Percentiles rank a stretch among this genome's conserved stretches.
Evolutionary conservation across 2,329 filamentous ascomycete species (phyloP).

Genomic region (Lomentospora prolificans): DNA sequence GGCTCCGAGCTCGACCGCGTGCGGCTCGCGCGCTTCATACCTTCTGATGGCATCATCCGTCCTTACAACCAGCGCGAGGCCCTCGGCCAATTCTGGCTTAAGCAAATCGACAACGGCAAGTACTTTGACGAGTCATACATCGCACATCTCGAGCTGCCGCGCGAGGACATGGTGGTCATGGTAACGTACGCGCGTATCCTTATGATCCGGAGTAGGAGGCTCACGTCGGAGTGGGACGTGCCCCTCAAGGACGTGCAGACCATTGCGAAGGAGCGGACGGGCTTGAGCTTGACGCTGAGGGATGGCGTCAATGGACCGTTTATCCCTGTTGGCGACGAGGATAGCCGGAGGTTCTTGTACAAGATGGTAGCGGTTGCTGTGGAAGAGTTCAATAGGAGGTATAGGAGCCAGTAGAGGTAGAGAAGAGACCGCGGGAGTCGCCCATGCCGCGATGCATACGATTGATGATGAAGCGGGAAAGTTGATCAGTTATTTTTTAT

Average conservation of each 20-base stretch:
- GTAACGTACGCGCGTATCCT: constrained; percentile 82
- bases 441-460: not conserved
- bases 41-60: constrained; percentile 83
- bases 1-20: constrained; percentile 89
- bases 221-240: constrained; percentile 92
- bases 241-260: constrained; percentile 93
- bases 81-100: constrained; percentile 95
- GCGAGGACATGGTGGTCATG: constrained; percentile 82
- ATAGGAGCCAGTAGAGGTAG: constrained; percentile 23
- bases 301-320: constrained; percentile 92
- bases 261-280: constrained; percentile 92
- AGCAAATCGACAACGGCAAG: constrained; percentile 93
- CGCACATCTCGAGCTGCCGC: constrained; percentile 84
- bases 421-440: not conserved
- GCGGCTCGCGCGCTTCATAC: constrained; percentile 85
- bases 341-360: constrained; percentile 53
- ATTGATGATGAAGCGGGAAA: not conserved
- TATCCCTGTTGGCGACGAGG: constrained; percentile 86
- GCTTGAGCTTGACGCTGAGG: constrained; percentile 78
- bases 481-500: not conserved
- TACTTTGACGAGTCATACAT: constrained; percentile 98
- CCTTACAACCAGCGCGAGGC: constrained; percentile 93
- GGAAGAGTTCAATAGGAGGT: constrained; percentile 57
- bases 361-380: constrained; percentile 56
- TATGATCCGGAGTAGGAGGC: constrained; percentile 75